Percentiles rank a stretch among this genome's conserved stretches.
Evolutionary conservation across 257 asterid species (phyloP).

Genomic region (Coffea eugenioides): DNA sequence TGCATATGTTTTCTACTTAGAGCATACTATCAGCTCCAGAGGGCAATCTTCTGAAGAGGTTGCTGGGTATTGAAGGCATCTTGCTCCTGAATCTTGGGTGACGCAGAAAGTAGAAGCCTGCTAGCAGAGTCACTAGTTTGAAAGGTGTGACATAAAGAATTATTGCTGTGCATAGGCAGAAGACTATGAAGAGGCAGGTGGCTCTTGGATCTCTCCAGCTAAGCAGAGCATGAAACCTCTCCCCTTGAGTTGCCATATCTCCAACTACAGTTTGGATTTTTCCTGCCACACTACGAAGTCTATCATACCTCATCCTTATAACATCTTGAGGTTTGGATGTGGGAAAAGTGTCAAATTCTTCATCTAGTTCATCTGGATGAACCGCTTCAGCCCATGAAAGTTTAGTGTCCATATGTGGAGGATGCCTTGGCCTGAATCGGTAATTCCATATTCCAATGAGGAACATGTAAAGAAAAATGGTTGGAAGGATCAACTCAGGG

Average conservation of each 20-base stretch:
- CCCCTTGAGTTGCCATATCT: constrained; percentile 20
- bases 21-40: not conserved
- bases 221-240: not conserved
- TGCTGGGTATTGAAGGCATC: constrained; percentile 1
- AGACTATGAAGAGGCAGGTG: constrained; percentile 18
- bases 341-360: constrained; percentile 30
- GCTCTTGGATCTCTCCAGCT: constrained; percentile 19
- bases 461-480: constrained; percentile 22
- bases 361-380: constrained; percentile 28
- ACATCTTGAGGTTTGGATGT: constrained; percentile 23
- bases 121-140: not conserved
- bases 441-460: constrained; percentile 26
- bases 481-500: constrained; percentile 27
- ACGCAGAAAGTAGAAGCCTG: constrained; percentile 2
- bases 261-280: constrained; percentile 30
- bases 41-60: constrained; percentile 2
- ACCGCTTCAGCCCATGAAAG: constrained; percentile 30
- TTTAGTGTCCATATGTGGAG: constrained; percentile 29
- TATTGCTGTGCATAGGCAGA: constrained; percentile 23
- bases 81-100: constrained; percentile 3
- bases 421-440: constrained; percentile 22
- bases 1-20: not conserved
- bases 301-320: constrained; percentile 28
- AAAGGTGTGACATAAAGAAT: constrained; percentile 1
- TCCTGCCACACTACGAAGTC: constrained; percentile 30